Conservation (phyloP, 805 yeast species). For the Isabelozyma pseudorhagii region DNA sequence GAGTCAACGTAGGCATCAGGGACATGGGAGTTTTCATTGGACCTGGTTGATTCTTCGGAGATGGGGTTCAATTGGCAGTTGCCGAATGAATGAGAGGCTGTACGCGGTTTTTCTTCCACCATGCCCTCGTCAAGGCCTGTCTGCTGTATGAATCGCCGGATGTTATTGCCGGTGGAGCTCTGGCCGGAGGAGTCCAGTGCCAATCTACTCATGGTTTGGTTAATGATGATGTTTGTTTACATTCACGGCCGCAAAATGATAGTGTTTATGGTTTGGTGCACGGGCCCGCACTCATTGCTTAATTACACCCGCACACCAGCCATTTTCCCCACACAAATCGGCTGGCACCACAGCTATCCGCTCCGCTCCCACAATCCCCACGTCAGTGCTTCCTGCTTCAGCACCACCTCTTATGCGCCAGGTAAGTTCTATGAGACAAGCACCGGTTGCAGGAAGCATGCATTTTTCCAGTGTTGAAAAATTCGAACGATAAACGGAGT, state of each 20-base stretch:
- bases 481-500: too few species aligned
- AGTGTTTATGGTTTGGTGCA: not conserved
- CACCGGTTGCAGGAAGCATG: not conserved
- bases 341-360: too few species aligned
- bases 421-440: not conserved
- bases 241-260: not conserved
- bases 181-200: constrained; percentile 16
- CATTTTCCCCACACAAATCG: not conserved
- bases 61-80: not conserved
- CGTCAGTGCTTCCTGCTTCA: not conserved
- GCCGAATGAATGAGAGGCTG: not conserved
- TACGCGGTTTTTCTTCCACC: not conserved
- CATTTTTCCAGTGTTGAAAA: not conserved
- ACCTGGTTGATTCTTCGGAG: constrained; percentile 1
- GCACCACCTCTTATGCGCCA: not conserved
- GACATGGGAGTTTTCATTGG: not conserved
- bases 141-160: constrained; percentile 23
- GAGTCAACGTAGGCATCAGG: not conserved
- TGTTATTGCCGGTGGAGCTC: constrained; percentile 22
- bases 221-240: not conserved
- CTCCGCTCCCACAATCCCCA: not conserved
- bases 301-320: not conserved
- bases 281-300: not conserved
- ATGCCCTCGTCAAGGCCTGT: constrained; percentile 22
- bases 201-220: not conserved